Percentiles rank a stretch among this genome's conserved stretches.
These are phyloP conservation scores for Cystobasidium slooffiae DNA, from an alignment of 1,284 basidiomycete species.

Conservation along the genomic window DNA sequence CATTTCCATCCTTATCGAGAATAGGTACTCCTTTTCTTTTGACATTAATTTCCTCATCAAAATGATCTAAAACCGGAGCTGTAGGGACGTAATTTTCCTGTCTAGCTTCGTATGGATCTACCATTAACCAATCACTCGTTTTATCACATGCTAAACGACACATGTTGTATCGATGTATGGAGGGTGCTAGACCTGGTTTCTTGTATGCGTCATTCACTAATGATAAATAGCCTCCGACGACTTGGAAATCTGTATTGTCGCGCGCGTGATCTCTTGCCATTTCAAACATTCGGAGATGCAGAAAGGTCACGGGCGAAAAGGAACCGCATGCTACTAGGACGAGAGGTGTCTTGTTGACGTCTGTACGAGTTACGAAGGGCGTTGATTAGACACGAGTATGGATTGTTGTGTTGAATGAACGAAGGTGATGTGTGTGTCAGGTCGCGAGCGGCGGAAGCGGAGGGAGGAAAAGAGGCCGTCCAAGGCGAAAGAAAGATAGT, in stretches of 20 bases:
- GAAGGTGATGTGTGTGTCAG: background rate
- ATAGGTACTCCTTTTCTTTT: slow-evolving; percentile 49
- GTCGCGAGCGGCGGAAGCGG: too few species aligned
- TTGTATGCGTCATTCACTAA: slow-evolving; percentile 55
- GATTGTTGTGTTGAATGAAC: background rate
- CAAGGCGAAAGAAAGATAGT: too few species aligned
- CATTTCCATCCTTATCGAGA: slow-evolving; percentile 41
- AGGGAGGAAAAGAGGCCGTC: too few species aligned
- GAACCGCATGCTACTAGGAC: slow-evolving; percentile 55
- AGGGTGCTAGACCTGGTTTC: slow-evolving; percentile 53
- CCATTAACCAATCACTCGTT: slow-evolving; percentile 54
- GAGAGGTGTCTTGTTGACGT: slow-evolving; percentile 51
- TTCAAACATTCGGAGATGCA: slow-evolving; percentile 56
- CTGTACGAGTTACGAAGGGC: background rate
- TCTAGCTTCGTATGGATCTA: slow-evolving; percentile 54
- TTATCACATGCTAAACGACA: slow-evolving; percentile 51
- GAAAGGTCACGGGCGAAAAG: slow-evolving; percentile 54
- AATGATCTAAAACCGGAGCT: slow-evolving; percentile 55
- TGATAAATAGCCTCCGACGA: slow-evolving; percentile 54
- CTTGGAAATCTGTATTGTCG: slow-evolving; percentile 51
- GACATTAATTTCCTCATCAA: slow-evolving; percentile 53
- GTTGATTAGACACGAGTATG: background rate
- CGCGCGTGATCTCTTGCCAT: slow-evolving; percentile 53
- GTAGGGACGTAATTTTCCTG: slow-evolving; percentile 53
- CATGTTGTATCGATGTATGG: slow-evolving; percentile 53